phyloP scores from a whole-genome alignment of 768 basidiomycete genomes.

The Rickenella mellea region DNA sequence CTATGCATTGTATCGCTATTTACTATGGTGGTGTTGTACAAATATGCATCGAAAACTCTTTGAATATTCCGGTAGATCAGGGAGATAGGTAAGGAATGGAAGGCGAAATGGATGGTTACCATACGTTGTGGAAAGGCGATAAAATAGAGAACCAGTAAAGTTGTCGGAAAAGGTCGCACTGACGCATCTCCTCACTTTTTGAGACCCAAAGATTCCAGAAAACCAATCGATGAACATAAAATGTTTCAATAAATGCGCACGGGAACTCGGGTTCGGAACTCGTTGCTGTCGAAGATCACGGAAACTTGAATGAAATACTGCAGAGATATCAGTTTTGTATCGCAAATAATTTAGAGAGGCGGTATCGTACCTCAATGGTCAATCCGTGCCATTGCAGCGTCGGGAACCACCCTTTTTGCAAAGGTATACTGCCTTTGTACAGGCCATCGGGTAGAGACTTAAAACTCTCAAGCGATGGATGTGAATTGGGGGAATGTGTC shows the following conservation, averaged over 20 bases:
- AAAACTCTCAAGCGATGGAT: conserved; percentile 37
- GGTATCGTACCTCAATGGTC: conserved; percentile 48
- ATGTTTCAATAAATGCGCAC: conserved; percentile 39
- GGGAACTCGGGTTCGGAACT: conserved; percentile 51
- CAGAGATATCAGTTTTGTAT: conserved; percentile 4
- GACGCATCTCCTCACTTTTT: not conserved
- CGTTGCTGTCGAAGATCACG: conserved; percentile 55
- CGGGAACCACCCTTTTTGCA: conserved; percentile 53
- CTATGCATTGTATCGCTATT: too few relatives aligned
- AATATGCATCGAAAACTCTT: too few relatives aligned
- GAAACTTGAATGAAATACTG: conserved; percentile 71
- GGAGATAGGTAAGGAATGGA: too few relatives aligned
- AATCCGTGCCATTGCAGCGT: conserved; percentile 59
- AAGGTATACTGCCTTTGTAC: conserved; percentile 45
- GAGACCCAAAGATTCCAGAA: not conserved
- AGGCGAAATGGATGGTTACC: not conserved
- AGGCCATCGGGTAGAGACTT: conserved; percentile 57
- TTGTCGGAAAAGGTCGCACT: not conserved
- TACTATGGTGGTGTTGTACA: too few relatives aligned
- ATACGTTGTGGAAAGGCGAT: not conserved
- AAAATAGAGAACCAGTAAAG: not conserved
- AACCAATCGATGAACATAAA: conserved; percentile 4
- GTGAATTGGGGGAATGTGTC: conserved; percentile 24
- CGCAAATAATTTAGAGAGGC: not conserved
- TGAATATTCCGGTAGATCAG: too few relatives aligned